Evolutionary conservation across 2,329 filamentous ascomycete species (phyloP), one percentile per base, ranked within the genome.

Genomic region (Chaetomiaceae sp.): DNA sequence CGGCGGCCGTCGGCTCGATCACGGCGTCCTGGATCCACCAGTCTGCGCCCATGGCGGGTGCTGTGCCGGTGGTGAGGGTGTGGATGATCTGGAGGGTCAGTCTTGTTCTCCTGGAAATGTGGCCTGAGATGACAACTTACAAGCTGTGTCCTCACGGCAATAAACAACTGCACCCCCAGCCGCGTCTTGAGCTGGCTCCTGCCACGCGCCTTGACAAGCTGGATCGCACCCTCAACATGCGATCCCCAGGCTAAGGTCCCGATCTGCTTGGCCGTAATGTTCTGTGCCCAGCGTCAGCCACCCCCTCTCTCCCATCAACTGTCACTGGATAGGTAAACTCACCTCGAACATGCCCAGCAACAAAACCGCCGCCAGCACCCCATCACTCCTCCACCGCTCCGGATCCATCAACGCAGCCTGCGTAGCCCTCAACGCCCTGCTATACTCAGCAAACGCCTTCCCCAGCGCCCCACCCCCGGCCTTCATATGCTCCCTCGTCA

Each of bases 151-250:
- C 82, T 73, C 15, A 85, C 81, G 7, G 78, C 77, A 45, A 81
- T 73, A 62, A 85, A 85, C 14, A 85, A 71, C 51, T 75, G 71
- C 29, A 78, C 64, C 0, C 81, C 82, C 2, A 73, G 69, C 64
- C 75, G 77, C 14, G 78, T 81, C 38, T 71, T 69, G 9, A 82
- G 64, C 60, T 83, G 80, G 57, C 78, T 75, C 60, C 74, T 76
- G 4, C 81, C 80, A 42, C 82, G 75, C 9, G 77, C 74, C 63
- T 79, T 81, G 49, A 82, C 79, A 1, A 85, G 70, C 59, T 82
- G 77, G 29, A 84, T 77, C n/a, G 82, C 82, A 3, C 81, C 82
- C 55, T 84, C 79, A n/a, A 81, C 76, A 60, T 85, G 82, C 9
- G 81, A 81, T 4, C 80, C 80, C 82, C 82, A 85, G 1, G 81